phyloP scores from a whole-genome alignment of 2,329 filamentous ascomycete species.

The Arachnopeziza araneosa region DNA sequence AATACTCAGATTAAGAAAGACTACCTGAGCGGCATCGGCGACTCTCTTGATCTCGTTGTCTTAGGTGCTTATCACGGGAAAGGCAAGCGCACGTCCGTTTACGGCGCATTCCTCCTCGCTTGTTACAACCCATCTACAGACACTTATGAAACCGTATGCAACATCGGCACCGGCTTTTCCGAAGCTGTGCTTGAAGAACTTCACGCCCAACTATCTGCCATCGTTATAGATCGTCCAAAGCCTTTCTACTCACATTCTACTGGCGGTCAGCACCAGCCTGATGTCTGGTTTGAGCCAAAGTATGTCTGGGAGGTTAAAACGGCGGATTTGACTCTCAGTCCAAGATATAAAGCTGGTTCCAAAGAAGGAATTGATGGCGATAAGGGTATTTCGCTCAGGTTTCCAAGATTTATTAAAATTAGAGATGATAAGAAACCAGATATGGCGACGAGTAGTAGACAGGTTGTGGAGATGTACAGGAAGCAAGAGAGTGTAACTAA shows the following conservation, averaged over 20 bases:
- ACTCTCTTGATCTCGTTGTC: slow-evolving; percentile 94
- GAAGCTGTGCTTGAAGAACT: slow-evolving; percentile 90
- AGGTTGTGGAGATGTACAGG: slow-evolving; percentile 95
- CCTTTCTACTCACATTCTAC: slow-evolving; percentile 87
- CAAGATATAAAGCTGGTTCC: slow-evolving; percentile 85
- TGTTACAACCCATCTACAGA: slow-evolving; percentile 82
- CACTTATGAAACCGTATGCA: slow-evolving; percentile 92
- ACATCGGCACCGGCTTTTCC: slow-evolving; percentile 95
- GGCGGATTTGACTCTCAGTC: slow-evolving; percentile 87
- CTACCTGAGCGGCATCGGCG: slow-evolving; percentile 87
- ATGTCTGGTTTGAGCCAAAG: slow-evolving; percentile 95
- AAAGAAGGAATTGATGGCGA: slow-evolving; percentile 70
- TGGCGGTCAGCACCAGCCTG: slow-evolving; percentile 86
- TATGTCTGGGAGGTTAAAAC: slow-evolving; percentile 98
- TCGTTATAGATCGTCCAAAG: slow-evolving; percentile 84
- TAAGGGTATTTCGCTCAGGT: slow-evolving; percentile 80
- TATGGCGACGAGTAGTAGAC: slow-evolving; percentile 74
- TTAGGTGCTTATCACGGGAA: slow-evolving; percentile 90
- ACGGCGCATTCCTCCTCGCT: slow-evolving; percentile 90
- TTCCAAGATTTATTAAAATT: slow-evolving; percentile 86
- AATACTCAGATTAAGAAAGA: slow-evolving; percentile 81
- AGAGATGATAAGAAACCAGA: slow-evolving; percentile 96
- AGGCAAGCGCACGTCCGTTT: slow-evolving; percentile 92
- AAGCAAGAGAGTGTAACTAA: slow-evolving; percentile 84
- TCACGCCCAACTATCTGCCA: slow-evolving; percentile 66